Percentiles rank a stretch among this genome's conserved stretches.
Conservation (phyloP, 176 grass and related monocot genomes). For the Triticum urartu region DNA sequence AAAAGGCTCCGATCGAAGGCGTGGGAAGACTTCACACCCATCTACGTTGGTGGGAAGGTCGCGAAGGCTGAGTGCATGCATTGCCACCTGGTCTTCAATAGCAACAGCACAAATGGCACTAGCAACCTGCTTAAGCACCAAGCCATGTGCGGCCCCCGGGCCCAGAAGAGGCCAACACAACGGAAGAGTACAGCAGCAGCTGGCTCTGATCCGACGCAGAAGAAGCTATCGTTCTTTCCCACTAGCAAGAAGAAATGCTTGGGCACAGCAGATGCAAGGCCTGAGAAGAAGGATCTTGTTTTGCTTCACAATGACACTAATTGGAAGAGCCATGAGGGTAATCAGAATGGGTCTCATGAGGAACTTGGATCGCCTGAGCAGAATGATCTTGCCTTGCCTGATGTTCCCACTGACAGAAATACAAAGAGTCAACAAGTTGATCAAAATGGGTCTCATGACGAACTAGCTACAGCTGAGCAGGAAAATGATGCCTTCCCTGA, state of each 20-base stretch:
- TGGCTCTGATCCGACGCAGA: conserved; percentile 7
- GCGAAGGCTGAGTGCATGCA: conserved; percentile 29
- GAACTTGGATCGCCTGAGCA: conserved; percentile 3
- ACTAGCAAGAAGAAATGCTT: conserved; percentile 14
- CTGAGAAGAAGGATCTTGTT: neutral
- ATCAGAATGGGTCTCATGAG: neutral
- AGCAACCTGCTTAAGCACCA: conserved; percentile 20
- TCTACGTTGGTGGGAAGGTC: neutral
- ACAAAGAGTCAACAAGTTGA: neutral
- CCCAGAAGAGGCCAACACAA: conserved; percentile 9
- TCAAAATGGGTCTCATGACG: neutral
- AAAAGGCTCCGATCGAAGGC: conserved; percentile 33
- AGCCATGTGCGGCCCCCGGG: neutral
- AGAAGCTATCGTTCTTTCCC: conserved; percentile 25
- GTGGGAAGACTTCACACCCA: conserved; percentile 42
- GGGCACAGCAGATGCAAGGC: neutral
- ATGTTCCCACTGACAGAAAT: neutral
- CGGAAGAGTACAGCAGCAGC: neutral
- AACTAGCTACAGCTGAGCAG: neutral
- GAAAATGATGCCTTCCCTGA: neutral
- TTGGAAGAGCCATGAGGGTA: neutral
- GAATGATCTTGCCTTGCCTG: conserved; percentile 17
- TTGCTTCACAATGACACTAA: neutral
- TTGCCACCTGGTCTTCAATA: conserved; percentile 19
- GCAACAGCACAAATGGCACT: conserved; percentile 21